Percentiles rank a stretch among this genome's conserved stretches.
These are phyloP conservation scores for Schizonepeta tenuifolia DNA, from an alignment of 257 asterid genomes.

Conservation along the genomic window DNA sequence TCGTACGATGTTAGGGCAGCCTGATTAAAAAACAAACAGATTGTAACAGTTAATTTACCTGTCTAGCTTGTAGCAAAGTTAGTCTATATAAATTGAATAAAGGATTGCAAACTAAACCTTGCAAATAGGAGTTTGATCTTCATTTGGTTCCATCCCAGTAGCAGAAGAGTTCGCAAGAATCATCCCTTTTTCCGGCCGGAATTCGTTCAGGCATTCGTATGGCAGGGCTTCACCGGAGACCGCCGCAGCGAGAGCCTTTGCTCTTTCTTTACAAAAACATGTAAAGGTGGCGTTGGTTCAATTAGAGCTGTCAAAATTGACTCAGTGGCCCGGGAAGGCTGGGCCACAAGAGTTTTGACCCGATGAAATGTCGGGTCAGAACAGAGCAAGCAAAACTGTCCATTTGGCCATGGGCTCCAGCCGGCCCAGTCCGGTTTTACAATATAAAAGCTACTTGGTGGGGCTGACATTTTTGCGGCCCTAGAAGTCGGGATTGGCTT, in stretches of 20 bases:
- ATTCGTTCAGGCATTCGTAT: constrained; percentile 47
- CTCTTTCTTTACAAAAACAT: constrained; percentile 48
- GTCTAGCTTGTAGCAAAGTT: background rate
- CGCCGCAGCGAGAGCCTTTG: constrained; percentile 68
- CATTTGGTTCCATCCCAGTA: constrained; percentile 68
- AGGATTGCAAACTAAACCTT: constrained; percentile 44
- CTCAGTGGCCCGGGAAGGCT: no score
- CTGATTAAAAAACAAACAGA: constrained; percentile 30
- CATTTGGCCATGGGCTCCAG: no score
- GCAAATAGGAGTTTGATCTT: constrained; percentile 57
- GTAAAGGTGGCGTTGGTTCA: background rate
- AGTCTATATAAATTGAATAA: background rate
- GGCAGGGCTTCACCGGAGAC: constrained; percentile 75
- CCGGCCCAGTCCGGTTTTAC: no score
- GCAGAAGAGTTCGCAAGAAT: constrained; percentile 79
- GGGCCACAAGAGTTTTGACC: no score
- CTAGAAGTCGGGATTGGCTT: no score
- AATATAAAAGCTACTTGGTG: no score
- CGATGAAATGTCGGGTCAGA: no score
- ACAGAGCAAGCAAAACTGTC: no score
- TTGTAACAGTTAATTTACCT: background rate
- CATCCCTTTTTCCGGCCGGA: constrained; percentile 62
- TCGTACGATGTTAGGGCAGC: constrained; percentile 57
- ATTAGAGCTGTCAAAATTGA: no score
- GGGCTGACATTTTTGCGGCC: no score